phyloP scores from a whole-genome alignment of 2,329 filamentous ascomycete species.

The Fusarium chaquense region DNA sequence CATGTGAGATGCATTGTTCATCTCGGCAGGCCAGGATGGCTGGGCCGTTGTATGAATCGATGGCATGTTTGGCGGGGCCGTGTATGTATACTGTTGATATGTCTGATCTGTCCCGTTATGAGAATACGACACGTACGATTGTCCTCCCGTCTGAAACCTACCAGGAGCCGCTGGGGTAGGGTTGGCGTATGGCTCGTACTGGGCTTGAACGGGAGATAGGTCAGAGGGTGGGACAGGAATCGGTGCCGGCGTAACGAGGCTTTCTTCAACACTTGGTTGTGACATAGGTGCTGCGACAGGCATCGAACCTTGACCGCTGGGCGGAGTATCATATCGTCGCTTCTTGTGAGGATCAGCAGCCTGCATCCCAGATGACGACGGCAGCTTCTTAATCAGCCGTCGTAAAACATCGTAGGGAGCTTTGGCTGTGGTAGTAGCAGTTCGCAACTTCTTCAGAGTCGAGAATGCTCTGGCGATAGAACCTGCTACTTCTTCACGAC shows the following conservation, averaged over 20 bases:
- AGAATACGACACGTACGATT: background rate
- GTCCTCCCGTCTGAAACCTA: background rate
- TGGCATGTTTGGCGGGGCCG: background rate
- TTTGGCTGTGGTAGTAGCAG: slow-evolving; percentile 25
- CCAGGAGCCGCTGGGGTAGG: background rate
- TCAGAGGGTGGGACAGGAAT: background rate
- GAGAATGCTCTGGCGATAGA: slow-evolving; percentile 7
- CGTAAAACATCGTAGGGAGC: slow-evolving; percentile 28
- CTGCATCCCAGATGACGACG: slow-evolving; percentile 8
- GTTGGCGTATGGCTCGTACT: background rate
- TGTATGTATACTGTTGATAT: slow-evolving; percentile 6
- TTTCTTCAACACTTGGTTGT: background rate
- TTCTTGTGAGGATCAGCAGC: slow-evolving; percentile 9
- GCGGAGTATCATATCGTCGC: slow-evolving; percentile 15
- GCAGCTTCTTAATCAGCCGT: slow-evolving; percentile 29
- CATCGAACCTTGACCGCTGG: background rate
- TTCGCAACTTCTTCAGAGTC: slow-evolving; percentile 27
- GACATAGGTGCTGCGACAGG: background rate
- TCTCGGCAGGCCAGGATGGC: background rate
- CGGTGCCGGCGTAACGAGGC: background rate
- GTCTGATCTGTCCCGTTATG: background rate
- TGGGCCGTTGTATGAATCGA: too few species aligned
- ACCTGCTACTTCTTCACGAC: slow-evolving; percentile 5
- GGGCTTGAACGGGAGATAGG: fast-evolving
- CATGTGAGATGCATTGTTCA: background rate